A percentile compares a stretch with the other conserved stretches of the same genome.
Evolutionary conservation across 805 yeast genomes (phyloP).

Genomic region (Sugiyamaella valdiviana): DNA sequence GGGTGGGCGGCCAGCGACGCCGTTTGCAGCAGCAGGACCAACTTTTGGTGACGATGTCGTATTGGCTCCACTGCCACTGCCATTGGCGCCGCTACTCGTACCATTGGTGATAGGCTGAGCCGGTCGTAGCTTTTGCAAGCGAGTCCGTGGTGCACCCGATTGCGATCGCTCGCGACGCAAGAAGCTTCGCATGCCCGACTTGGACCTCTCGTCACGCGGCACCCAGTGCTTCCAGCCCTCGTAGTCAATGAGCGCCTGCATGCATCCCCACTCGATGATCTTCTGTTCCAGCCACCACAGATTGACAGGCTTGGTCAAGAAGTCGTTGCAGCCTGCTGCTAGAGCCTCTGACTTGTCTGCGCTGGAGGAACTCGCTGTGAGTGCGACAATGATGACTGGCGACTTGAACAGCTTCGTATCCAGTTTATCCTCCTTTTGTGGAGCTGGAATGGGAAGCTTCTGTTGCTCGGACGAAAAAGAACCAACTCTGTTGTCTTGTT

Average conservation of each 20-base stretch:
- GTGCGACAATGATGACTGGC: slow-evolving; percentile 96
- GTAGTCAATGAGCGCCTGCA: slow-evolving; percentile 94
- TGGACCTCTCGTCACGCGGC: slow-evolving; percentile 2
- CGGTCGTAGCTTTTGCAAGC: background rate
- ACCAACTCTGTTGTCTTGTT: slow-evolving; percentile 74
- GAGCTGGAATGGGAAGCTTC: slow-evolving; percentile 18
- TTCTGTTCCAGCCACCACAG: slow-evolving; percentile 90
- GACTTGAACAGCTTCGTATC: slow-evolving; percentile 63
- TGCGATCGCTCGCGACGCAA: background rate
- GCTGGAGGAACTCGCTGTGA: slow-evolving; percentile 85
- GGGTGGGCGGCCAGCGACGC: no score
- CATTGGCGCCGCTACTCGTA: background rate
- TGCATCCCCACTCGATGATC: slow-evolving; percentile 93
- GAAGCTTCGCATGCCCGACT: background rate
- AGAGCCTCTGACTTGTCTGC: slow-evolving; percentile 85
- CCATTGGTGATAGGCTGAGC: background rate
- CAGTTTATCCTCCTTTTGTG: slow-evolving; percentile 44
- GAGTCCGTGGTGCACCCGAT: background rate
- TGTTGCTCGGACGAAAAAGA: slow-evolving; percentile 40
- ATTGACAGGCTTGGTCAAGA: slow-evolving; percentile 91
- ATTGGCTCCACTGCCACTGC: background rate
- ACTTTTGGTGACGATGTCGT: no score
- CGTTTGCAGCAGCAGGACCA: no score
- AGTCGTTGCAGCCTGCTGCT: slow-evolving; percentile 97
- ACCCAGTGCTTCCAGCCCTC: slow-evolving; percentile 70